phyloP scores from a whole-genome alignment of 192 early-diverging fungal species.

The Backusella macrospora region DNA sequence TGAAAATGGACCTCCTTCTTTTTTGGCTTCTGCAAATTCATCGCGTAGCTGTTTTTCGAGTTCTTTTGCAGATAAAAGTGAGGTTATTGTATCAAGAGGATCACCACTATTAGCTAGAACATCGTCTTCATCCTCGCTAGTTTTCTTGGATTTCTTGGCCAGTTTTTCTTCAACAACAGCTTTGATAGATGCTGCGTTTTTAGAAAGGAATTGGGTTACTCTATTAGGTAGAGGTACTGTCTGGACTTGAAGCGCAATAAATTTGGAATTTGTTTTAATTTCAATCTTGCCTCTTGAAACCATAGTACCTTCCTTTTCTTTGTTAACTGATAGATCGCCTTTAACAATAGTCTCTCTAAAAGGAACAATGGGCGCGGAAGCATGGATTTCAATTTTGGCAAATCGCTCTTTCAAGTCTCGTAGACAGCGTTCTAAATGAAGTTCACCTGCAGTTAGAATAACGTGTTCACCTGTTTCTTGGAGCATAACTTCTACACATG shows the following conservation, averaged over 20 bases:
- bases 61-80: constrained; percentile 28
- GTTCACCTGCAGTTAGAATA: constrained; percentile 94
- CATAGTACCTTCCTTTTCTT: constrained; percentile 48
- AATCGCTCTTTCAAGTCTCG: constrained; percentile 93
- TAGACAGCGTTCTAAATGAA: constrained; percentile 95
- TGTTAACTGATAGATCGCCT: constrained; percentile 35
- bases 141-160: constrained; percentile 29
- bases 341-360: constrained; percentile 91
- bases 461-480: constrained; percentile 98
- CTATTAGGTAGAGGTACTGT: constrained; percentile 70
- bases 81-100: constrained; percentile 1
- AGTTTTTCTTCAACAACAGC: constrained; percentile 52
- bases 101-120: constrained; percentile 13
- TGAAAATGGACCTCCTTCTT: constrained; percentile 43
- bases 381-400: constrained; percentile 92
- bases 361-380: constrained; percentile 94
- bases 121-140: constrained; percentile 27
- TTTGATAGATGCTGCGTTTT: constrained; percentile 57
- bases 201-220: constrained; percentile 60
- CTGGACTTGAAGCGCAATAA: constrained; percentile 63
- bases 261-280: constrained; percentile 62
- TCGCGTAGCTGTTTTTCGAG: constrained; percentile 46
- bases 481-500: constrained; percentile 87
- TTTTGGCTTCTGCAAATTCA: constrained; percentile 51
- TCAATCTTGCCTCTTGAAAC: constrained; percentile 66